Evolutionary conservation across 306 rosid genomes (phyloP).

Genomic region (Sechiopsis laciniata): DNA sequence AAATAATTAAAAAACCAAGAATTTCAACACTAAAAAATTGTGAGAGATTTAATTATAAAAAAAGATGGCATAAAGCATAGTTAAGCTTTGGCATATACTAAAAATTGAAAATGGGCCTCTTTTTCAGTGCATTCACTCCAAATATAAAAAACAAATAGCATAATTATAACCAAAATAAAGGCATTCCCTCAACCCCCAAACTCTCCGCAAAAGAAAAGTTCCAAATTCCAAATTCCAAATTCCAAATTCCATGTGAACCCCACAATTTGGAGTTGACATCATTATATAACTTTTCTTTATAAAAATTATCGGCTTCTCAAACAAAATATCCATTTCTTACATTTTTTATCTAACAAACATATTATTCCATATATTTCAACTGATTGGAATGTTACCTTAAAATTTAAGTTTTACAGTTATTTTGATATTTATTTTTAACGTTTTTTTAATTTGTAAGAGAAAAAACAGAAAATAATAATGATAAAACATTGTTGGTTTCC

Average conservation of each 20-base stretch:
- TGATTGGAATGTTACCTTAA: too few species aligned
- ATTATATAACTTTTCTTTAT: background rate
- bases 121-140: conserved; percentile 16
- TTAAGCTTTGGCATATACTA: background rate
- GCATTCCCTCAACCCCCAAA: background rate
- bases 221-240: background rate
- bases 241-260: background rate
- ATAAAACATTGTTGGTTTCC: too few species aligned
- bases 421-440: too few species aligned
- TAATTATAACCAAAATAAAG: background rate
- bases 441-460: too few species aligned
- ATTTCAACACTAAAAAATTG: too few species aligned
- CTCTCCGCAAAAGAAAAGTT: background rate
- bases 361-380: too few species aligned
- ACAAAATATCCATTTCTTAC: too few species aligned
- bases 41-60: background rate
- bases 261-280: conserved; percentile 11
- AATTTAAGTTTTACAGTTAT: too few species aligned
- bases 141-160: background rate
- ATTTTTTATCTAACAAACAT: too few species aligned
- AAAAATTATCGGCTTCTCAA: too few species aligned
- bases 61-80: background rate
- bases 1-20: too few species aligned
- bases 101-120: background rate
- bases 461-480: too few species aligned